Base-by-base conservation (phyloP, 805 yeast species). In the Sugiyamaella marilandica region DNA sequence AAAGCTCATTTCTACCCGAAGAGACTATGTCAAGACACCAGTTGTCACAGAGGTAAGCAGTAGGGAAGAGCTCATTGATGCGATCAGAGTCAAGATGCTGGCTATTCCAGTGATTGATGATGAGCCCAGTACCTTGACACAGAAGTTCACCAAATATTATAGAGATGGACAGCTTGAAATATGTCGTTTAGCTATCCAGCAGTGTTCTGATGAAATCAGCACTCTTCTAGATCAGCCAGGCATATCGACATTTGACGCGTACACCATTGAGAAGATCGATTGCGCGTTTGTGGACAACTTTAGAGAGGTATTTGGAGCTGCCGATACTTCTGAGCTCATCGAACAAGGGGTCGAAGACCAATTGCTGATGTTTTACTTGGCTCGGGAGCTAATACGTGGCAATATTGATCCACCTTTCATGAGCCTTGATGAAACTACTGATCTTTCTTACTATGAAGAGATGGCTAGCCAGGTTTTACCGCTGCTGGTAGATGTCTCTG, bases 311-410 rank as follows among this genome's bases (percentile, higher is more conserved):
- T 51, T 34, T 24, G 50, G 49, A 35, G 32, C 45, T 18, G 47
- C 32, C 10, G 41, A 43, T 19, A n/a, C 35, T 4, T 45, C 50
- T 3, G 59, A 53, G 10, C 33, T 56, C 13, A 29, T 56, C 19
- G 51, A 41, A 10, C 47, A 41, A 11, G 54, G 57, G 24, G 24
- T 24, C 13, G 59, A 56, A 39, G 59, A 56, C 31, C 49, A 53
- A 33, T 16, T 53, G 10, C 29, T 56, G 10, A 21, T 53, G 41
- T 26, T 51, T 24, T 50, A 53, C 19, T 44, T 56, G n/a, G 51
- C 58, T 2, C 16, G 35, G n/a, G 45, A 21, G 36, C n/a, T 50
- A 7, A 41, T 31, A 18, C 13, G 39, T 14, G 51, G 33, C 4
- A 21, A 31, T 1, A 21, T 34, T 14, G 32, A 19, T 13, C 21